phyloP scores from a whole-genome alignment of 768 basidiomycete genomes.

The Russula sp. region DNA sequence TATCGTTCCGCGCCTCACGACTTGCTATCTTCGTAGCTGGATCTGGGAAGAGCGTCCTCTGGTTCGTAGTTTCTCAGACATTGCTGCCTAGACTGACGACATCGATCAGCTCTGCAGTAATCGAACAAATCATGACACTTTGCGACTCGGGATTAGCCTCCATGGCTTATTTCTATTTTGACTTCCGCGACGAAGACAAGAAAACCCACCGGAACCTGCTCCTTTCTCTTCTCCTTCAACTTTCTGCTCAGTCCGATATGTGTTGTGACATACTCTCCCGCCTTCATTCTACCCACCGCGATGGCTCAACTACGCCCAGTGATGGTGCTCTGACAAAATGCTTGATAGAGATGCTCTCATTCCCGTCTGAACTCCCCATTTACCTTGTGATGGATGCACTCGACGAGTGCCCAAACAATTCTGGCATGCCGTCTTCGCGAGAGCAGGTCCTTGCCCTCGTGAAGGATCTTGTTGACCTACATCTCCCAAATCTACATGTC shows the following conservation, averaged over 20 bases:
- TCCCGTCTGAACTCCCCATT: not conserved
- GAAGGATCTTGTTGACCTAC: not conserved
- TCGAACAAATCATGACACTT: not conserved
- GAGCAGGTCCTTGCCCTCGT: not conserved
- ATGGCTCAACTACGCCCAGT: not conserved
- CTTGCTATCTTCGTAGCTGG: not conserved
- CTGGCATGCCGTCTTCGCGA: not conserved
- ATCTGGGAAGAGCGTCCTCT: not conserved
- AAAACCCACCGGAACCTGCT: not conserved
- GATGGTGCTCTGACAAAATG: not conserved
- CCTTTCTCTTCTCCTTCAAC: not conserved
- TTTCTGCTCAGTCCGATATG: not conserved
- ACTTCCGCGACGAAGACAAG: not conserved
- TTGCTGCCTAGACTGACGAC: not conserved
- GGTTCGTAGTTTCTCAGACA: not conserved
- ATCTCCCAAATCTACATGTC: not conserved
- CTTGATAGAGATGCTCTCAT: not conserved
- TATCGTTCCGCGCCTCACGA: not conserved
- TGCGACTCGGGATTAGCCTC: not conserved
- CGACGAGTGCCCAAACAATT: conserved; percentile 4
- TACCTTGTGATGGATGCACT: conserved; percentile 3
- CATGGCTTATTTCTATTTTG: not conserved
- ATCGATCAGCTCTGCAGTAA: not conserved
- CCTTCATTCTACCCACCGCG: not conserved
- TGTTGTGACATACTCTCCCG: not conserved